Evolutionary conservation across 805 yeast genomes (phyloP).

Genomic region (Yarrowia osloensis): DNA sequence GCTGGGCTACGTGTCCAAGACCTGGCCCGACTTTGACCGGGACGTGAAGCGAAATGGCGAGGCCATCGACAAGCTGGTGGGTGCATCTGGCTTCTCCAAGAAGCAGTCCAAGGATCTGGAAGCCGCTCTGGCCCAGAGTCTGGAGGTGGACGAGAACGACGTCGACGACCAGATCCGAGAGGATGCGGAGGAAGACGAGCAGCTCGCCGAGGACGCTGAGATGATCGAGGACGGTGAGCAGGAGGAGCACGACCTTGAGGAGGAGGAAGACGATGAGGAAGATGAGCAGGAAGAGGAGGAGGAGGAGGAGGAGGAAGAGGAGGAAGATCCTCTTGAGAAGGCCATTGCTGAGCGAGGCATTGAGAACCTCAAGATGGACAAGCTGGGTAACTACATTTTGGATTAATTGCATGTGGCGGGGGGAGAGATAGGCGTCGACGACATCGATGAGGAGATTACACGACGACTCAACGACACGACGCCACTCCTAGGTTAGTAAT

Average conservation of each 20-base stretch:
- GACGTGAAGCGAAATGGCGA: conserved; percentile 66
- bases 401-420: conserved; percentile 8
- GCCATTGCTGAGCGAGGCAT: conserved; percentile 44
- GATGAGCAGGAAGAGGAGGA: conserved; percentile 43
- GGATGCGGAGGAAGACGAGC: conserved; percentile 45
- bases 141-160: conserved; percentile 48
- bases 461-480: too few relatives aligned
- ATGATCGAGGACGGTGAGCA: conserved; percentile 44
- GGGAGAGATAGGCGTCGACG: background rate
- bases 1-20: conserved; percentile 74
- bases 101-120: conserved; percentile 69
- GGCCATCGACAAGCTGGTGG: conserved; percentile 78
- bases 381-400: conserved; percentile 75
- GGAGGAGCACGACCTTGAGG: conserved; percentile 33
- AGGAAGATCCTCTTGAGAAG: conserved; percentile 45
- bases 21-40: conserved; percentile 77
- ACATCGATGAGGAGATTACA: too few relatives aligned
- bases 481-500: background rate
- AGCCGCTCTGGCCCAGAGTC: conserved; percentile 58
- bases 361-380: conserved; percentile 64
- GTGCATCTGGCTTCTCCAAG: conserved; percentile 83
- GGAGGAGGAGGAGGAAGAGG: conserved; percentile 32
- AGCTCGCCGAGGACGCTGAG: conserved; percentile 38
- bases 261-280: conserved; percentile 44
- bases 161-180: conserved; percentile 43